Conservation (phyloP, 2,329 filamentous ascomycete genomes). For the Trichothecium sympodiale region DNA sequence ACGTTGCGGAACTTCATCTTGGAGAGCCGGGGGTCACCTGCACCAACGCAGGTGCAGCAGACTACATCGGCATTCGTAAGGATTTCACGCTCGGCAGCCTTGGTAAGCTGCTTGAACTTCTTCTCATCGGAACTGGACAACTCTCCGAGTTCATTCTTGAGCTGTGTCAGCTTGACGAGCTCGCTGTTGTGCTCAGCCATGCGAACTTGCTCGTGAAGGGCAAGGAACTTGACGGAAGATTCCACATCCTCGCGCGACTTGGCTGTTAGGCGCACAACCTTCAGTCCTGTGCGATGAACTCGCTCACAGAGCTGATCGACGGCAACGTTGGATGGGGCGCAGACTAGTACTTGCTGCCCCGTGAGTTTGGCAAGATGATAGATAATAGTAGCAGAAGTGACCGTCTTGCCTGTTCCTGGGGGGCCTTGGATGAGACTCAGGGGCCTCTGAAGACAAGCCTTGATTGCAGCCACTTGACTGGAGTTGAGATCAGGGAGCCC, state of each 20-base stretch:
- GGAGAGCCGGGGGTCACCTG: conserved; percentile 84
- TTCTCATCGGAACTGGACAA: conserved; percentile 94
- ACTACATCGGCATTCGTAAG: conserved; percentile 93
- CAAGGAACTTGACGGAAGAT: conserved; percentile 92
- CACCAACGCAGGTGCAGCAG: conserved; percentile 96
- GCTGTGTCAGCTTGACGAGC: conserved; percentile 79
- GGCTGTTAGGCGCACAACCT: conserved; percentile 94
- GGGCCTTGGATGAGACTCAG: conserved; percentile 94
- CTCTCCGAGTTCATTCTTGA: conserved; percentile 87
- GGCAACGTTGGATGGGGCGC: conserved; percentile 94
- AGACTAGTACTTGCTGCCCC: conserved; percentile 88
- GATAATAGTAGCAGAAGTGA: conserved; percentile 97
- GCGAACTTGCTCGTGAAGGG: conserved; percentile 91
- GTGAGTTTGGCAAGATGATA: conserved; percentile 95
- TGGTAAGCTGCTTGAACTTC: conserved; percentile 92
- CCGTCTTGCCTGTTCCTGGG: conserved; percentile 94
- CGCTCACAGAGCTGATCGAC: conserved; percentile 97
- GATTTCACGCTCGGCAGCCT: conserved; percentile 89
- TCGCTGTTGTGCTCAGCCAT: conserved; percentile 96
- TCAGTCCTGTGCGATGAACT: conserved; percentile 86
- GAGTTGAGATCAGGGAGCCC: conserved; percentile 89
- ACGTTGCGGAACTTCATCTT: conserved; percentile 99
- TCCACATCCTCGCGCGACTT: conserved; percentile 98
- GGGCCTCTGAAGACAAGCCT: conserved; percentile 85
- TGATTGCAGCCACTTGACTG: conserved; percentile 93